These are phyloP conservation scores for Rhodotorula babjevae DNA, from an alignment of 768 basidiomycete species.

Conservation along the genomic window DNA sequence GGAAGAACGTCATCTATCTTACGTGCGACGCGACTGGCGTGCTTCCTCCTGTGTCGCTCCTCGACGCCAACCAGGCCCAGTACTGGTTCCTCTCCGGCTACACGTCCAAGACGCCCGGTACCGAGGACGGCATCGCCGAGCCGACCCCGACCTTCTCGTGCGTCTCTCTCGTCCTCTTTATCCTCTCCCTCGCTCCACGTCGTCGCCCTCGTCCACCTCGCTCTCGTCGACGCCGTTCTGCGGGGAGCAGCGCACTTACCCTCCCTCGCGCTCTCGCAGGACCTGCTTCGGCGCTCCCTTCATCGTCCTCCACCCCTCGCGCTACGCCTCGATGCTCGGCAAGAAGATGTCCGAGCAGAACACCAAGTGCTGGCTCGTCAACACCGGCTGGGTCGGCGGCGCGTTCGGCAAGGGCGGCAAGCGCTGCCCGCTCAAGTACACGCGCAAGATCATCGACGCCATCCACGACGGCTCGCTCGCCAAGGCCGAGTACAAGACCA, in stretches of 20 bases:
- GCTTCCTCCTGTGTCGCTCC: slow-evolving; percentile 86
- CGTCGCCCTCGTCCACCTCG: too few species aligned
- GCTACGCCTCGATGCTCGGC: slow-evolving; percentile 96
- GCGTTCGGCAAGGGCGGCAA: slow-evolving; percentile 87
- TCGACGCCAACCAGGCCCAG: slow-evolving; percentile 88
- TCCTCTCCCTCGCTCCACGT: too few species aligned
- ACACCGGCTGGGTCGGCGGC: slow-evolving; percentile 95
- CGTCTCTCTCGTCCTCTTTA: too few species aligned
- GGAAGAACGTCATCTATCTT: slow-evolving; percentile 73
- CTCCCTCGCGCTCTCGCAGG: slow-evolving; percentile 51
- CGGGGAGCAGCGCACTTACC: too few species aligned
- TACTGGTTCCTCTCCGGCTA: slow-evolving; percentile 52
- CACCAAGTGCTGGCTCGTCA: slow-evolving; percentile 96
- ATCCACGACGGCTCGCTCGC: slow-evolving; percentile 90
- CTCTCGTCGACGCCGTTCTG: too few species aligned
- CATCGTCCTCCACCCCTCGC: slow-evolving; percentile 77
- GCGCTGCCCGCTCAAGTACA: slow-evolving; percentile 93
- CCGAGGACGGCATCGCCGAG: slow-evolving; percentile 94
- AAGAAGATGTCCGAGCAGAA: slow-evolving; percentile 83
- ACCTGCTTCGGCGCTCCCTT: slow-evolving; percentile 95
- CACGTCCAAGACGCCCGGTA: slow-evolving; percentile 63
- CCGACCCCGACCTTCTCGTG: slow-evolving; percentile 94
- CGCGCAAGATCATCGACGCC: slow-evolving; percentile 91
- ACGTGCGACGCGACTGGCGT: slow-evolving; percentile 94
- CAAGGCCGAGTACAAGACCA: slow-evolving; percentile 73